Conservation (phyloP, 768 basidiomycete genomes). For the Cystobasidium tubakii region DNA sequence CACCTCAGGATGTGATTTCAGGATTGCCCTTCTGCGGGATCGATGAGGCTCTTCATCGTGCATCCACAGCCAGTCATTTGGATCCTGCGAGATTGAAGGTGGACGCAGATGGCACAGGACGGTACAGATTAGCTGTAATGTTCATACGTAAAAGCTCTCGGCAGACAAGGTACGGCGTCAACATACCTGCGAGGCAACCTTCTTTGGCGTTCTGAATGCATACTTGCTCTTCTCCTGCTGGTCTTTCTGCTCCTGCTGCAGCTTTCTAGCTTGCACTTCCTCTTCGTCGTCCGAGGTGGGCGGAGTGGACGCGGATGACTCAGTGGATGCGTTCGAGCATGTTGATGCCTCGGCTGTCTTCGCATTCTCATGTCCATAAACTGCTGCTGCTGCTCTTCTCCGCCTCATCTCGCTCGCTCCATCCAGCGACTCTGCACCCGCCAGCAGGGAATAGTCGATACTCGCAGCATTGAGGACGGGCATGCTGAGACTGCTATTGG, state of each 20-base stretch:
- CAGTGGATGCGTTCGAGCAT: neutral
- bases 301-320: neutral
- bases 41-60: conserved; percentile 98
- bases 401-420: neutral
- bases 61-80: conserved; percentile 85
- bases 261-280: neutral
- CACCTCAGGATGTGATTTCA: conserved; percentile 91
- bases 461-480: conserved; percentile 11
- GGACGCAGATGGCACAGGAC: too few relatives aligned
- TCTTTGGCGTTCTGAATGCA: conserved; percentile 18
- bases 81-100: conserved; percentile 58
- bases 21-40: conserved; percentile 73
- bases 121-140: too few relatives aligned
- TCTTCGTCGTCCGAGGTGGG: conserved; percentile 28
- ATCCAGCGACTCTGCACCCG: conserved; percentile 28
- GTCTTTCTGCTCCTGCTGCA: neutral
- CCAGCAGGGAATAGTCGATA: conserved; percentile 34
- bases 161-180: neutral
- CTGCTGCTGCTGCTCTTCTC: neutral
- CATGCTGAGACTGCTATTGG: neutral
- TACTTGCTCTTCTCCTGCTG: neutral
- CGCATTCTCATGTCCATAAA: neutral
- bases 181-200: conserved; percentile 21
- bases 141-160: too few relatives aligned
- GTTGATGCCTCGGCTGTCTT: neutral